A percentile compares a stretch with the other conserved stretches of the same genome.
Evolutionary conservation across 495 filamentous ascomycete genomes (phyloP).

Genomic region (Lepraria neglecta): DNA sequence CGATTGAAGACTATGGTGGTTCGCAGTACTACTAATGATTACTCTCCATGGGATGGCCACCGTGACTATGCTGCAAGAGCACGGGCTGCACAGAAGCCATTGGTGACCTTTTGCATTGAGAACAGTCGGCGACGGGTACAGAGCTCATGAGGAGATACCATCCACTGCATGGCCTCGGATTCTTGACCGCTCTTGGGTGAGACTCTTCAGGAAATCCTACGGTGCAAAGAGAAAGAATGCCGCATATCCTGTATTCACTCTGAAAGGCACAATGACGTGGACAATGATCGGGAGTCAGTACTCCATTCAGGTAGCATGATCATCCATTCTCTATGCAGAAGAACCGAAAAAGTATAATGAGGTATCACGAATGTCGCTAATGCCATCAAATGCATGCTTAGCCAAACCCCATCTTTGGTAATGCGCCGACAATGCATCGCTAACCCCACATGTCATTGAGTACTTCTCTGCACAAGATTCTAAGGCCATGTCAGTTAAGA

Average conservation of each 20-base stretch:
- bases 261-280: too few species aligned
- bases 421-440: conserved; percentile 24
- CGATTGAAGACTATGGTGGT: conserved; percentile 47
- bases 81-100: neutral
- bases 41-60: neutral
- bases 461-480: conserved; percentile 27
- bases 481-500: conserved; percentile 8
- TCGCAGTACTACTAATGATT: neutral
- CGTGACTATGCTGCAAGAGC: neutral
- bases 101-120: too few species aligned
- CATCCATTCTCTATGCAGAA: too few species aligned
- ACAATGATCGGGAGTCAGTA: too few species aligned
- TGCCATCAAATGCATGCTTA: conserved; percentile 16
- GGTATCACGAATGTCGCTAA: conserved; percentile 20
- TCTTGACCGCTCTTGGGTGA: too few species aligned
- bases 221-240: too few species aligned
- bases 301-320: too few species aligned
- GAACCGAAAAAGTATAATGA: neutral
- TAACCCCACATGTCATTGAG: conserved; percentile 15
- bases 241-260: too few species aligned
- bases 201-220: too few species aligned
- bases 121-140: too few species aligned
- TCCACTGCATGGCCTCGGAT: too few species aligned
- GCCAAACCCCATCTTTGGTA: neutral
- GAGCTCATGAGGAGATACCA: too few species aligned